phyloP scores from a whole-genome alignment of 345 rosid species.

The Salix viminalis region DNA sequence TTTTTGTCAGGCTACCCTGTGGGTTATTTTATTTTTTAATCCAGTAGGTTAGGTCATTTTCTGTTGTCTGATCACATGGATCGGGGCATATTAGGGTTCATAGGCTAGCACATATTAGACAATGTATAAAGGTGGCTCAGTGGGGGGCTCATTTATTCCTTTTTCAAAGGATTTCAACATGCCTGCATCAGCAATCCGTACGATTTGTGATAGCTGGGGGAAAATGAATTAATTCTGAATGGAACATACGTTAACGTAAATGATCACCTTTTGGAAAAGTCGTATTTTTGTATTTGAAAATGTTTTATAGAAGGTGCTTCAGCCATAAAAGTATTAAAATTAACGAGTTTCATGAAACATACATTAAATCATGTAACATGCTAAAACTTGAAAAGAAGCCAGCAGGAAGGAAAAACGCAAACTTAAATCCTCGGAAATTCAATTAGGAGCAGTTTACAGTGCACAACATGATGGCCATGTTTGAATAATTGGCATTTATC shows the following conservation, averaged over 20 bases:
- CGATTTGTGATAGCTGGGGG: constrained; percentile 7
- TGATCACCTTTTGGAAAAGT: too few species aligned
- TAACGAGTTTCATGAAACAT: too few species aligned
- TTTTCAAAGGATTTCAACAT: constrained; percentile 15
- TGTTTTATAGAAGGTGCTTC: too few species aligned
- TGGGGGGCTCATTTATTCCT: constrained; percentile 40
- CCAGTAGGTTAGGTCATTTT: constrained; percentile 26
- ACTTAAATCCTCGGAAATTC: neutral
- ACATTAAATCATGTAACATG: too few species aligned
- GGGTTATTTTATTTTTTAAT: constrained; percentile 22
- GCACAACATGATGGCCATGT: neutral
- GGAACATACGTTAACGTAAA: neutral
- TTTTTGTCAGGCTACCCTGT: constrained; percentile 6
- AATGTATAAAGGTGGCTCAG: constrained; percentile 24
- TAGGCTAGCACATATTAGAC: constrained; percentile 41
- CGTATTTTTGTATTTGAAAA: too few species aligned
- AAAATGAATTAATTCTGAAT: neutral
- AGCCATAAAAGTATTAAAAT: too few species aligned
- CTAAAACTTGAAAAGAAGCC: too few species aligned
- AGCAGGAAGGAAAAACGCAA: too few species aligned
- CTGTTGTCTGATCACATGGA: constrained; percentile 32
- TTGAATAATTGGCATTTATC: constrained; percentile 3
- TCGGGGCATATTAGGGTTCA: neutral
- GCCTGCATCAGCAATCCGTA: constrained; percentile 21
- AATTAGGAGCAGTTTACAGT: neutral